Conservation (phyloP, 148 eudicot species). For the Rhododendron henanense region DNA sequence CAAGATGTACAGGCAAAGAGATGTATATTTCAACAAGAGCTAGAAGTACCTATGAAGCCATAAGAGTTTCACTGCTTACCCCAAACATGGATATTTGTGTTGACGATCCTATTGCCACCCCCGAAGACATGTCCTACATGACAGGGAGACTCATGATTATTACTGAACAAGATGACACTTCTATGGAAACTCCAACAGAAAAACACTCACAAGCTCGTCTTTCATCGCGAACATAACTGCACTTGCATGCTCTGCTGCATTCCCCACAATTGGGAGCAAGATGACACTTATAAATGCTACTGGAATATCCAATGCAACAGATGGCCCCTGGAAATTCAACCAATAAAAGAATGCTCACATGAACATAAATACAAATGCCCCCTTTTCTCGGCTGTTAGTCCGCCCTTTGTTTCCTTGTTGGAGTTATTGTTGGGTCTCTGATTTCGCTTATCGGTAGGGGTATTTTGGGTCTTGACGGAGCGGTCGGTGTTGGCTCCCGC, state of each 20-base stretch:
- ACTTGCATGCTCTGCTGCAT: constrained; percentile 62
- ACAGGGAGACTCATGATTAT: background rate
- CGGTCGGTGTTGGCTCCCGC: too few species aligned
- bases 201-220: constrained; percentile 46
- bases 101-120: constrained; percentile 55
- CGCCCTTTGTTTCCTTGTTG: too few species aligned
- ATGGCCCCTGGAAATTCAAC: constrained; percentile 39
- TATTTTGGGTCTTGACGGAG: too few species aligned
- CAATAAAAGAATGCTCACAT: background rate
- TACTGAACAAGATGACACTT: too few species aligned
- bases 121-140: constrained; percentile 44
- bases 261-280: constrained; percentile 54
- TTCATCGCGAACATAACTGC: constrained; percentile 55
- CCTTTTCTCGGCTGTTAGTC: too few species aligned
- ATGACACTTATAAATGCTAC: constrained; percentile 52
- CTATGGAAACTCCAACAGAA: background rate
- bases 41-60: background rate
- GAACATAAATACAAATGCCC: too few species aligned
- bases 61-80: constrained; percentile 20
- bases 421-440: too few species aligned
- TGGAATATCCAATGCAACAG: constrained; percentile 40
- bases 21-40: background rate
- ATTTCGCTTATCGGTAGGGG: too few species aligned
- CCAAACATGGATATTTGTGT: constrained; percentile 57
- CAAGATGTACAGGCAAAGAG: background rate